A percentile compares a stretch with the other conserved stretches of the same genome.
phyloP scores from a whole-genome alignment of 2,329 filamentous ascomycete species.

The Zasmidium angulare region DNA sequence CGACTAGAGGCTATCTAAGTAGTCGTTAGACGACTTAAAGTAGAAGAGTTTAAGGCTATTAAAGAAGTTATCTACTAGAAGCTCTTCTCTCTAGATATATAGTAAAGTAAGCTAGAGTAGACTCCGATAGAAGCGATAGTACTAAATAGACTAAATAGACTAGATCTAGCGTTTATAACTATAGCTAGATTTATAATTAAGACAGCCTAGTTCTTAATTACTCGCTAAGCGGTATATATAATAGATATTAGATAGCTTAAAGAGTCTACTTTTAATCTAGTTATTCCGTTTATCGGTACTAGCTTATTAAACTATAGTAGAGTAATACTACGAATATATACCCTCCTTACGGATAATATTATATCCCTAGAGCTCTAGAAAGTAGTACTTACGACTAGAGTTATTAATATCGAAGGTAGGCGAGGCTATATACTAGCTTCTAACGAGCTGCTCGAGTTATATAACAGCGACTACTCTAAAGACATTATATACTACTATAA shows the following conservation, averaged over 20 bases:
- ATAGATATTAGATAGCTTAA: not conserved
- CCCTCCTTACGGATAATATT: not conserved
- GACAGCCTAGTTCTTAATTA: not conserved
- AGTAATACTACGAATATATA: not conserved
- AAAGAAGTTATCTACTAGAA: slow-evolving; percentile 1
- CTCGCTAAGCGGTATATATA: not conserved
- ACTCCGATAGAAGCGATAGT: too few relatives aligned
- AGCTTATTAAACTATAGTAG: not conserved
- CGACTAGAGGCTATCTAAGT: not conserved
- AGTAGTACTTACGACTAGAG: not conserved
- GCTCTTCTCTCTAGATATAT: not conserved
- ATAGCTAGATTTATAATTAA: not conserved
- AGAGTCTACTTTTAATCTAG: not conserved
- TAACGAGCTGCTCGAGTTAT: not conserved
- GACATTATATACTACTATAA: not conserved
- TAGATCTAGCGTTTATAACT: slow-evolving; percentile 1
- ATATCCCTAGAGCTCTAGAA: not conserved
- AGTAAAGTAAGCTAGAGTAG: not conserved
- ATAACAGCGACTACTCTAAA: slow-evolving; percentile 1
- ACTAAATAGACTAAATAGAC: too few relatives aligned
- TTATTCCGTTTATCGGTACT: not conserved
- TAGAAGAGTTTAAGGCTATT: not conserved
- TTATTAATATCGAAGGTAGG: not conserved
- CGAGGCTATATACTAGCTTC: not conserved
- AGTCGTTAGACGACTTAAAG: not conserved